phyloP scores from a whole-genome alignment of 305 asterid species.

The Fraxinus albicans region DNA sequence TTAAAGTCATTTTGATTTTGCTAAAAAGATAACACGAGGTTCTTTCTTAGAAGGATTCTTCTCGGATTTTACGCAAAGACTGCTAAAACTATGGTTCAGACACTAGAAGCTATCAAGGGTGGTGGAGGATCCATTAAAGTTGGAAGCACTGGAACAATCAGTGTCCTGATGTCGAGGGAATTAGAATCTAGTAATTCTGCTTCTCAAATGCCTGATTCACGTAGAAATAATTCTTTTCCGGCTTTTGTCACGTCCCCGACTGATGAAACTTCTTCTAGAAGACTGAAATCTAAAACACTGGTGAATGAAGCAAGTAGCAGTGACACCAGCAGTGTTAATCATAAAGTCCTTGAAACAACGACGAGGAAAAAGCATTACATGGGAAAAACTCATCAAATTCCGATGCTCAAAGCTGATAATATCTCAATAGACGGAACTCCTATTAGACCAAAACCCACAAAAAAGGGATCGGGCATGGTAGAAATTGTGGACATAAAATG shows the following conservation, averaged over 20 bases:
- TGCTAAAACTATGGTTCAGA: constrained; percentile 51
- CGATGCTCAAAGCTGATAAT: constrained; percentile 18
- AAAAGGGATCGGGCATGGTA: constrained; percentile 21
- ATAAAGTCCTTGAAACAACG: constrained; percentile 13
- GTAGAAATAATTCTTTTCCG: constrained; percentile 6
- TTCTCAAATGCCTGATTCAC: constrained; percentile 22
- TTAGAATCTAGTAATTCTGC: constrained; percentile 51
- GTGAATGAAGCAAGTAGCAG: constrained; percentile 37
- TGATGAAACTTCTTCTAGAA: constrained; percentile 33
- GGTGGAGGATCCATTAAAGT: constrained; percentile 85
- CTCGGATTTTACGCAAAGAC: background rate
- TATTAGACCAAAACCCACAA: constrained; percentile 17
- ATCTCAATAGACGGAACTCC: constrained; percentile 29
- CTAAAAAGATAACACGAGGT: constrained; percentile 2
- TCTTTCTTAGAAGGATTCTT: background rate
- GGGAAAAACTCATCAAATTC: constrained; percentile 23
- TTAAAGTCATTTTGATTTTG: constrained; percentile 4
- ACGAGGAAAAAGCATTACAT: constrained; percentile 14
- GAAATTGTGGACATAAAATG: constrained; percentile 28
- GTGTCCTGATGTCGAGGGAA: constrained; percentile 79
- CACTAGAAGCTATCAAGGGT: constrained; percentile 63
- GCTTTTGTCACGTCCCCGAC: constrained; percentile 25
- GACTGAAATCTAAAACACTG: constrained; percentile 37
- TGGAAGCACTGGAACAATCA: constrained; percentile 80
- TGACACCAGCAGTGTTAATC: constrained; percentile 5